A percentile compares a stretch with the other conserved stretches of the same genome.
Evolutionary conservation across 495 filamentous ascomycete species (phyloP).

Genomic region (Polyplosphaeria fusca): DNA sequence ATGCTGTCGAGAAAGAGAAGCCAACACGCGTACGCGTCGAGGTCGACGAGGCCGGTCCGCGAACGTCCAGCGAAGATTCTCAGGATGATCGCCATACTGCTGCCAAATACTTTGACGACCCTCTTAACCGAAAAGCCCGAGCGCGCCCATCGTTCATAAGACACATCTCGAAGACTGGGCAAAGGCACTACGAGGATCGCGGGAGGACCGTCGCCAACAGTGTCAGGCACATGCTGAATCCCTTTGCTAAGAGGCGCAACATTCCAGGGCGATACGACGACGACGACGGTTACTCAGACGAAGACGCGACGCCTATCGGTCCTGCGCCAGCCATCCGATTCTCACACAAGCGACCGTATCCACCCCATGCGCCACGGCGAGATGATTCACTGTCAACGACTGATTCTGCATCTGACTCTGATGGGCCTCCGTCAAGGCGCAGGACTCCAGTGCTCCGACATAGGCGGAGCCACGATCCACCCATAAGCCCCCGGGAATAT

Average conservation of each 20-base stretch:
- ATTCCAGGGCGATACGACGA: slow-evolving; percentile 14
- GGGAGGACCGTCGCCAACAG: slow-evolving; percentile 35
- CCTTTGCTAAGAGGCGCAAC: slow-evolving; percentile 16
- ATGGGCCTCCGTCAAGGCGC: slow-evolving; percentile 7
- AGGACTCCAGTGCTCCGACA: slow-evolving; percentile 31
- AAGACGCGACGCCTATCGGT: slow-evolving; percentile 14
- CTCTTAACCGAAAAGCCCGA: slow-evolving; percentile 39
- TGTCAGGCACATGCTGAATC: slow-evolving; percentile 34
- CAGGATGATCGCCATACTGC: slow-evolving; percentile 38
- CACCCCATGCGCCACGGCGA: slow-evolving; percentile 18
- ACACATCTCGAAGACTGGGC: slow-evolving; percentile 28
- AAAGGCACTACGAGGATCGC: slow-evolving; percentile 31
- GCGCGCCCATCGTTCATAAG: slow-evolving; percentile 37
- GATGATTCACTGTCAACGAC: slow-evolving; percentile 23
- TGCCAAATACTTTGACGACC: slow-evolving; percentile 42
- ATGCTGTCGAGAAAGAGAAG: slow-evolving; percentile 16
- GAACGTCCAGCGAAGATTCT: slow-evolving; percentile 32
- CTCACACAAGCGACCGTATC: slow-evolving; percentile 21
- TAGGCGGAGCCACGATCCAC: slow-evolving; percentile 37
- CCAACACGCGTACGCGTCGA: slow-evolving; percentile 26
- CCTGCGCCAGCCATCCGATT: not conserved
- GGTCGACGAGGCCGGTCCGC: slow-evolving; percentile 19
- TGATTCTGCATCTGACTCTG: slow-evolving; percentile 21
- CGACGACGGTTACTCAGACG: slow-evolving; percentile 24
- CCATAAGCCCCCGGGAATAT: slow-evolving; percentile 37